Base-by-base conservation (phyloP, 371 early-diverging fungal species). In the Mortierella sp. region DNA sequence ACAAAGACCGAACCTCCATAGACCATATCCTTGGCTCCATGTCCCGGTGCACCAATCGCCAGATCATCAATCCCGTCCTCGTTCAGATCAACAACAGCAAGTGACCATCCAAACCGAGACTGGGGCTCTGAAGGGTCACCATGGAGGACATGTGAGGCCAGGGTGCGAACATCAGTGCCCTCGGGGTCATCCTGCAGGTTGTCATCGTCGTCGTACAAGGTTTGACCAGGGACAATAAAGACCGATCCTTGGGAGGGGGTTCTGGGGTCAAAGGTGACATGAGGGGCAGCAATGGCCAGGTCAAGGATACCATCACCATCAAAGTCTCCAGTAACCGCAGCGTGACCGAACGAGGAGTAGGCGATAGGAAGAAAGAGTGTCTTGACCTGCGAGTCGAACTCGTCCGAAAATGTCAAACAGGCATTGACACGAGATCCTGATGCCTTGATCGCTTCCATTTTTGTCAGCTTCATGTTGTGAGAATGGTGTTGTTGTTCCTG, bases 61-160 rank as follows among this genome's bases (percentile, higher is more conserved):
- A 98, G 89, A 86, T 98, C 97, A 77, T 96, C 97, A 38, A 97
- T 92, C 0, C 98, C 97, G 82, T 98, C 98, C 16, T 89, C 81
- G 81, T 98, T 97, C 38, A 96, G 78, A 85, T 98, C 98, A 2
- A 97, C 88, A 2, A 93, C 93, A 0, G 94, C 91, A 75, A 96
- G 78, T 0, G 95, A 89, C 88, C 94, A 91, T 1, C 97, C 98
- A 84, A 97, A 97, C n/a, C 95, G 89, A 11, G 94, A 90, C 12
- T 90, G 88, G 2, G 81, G 85, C 63, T 81, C 78, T 0, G 74
- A 24, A 7, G 70, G 70, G 16, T 87, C 73, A 1, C 90, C 91
- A 38, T 79, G 65, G 29, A 91, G 65, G 1, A 87, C 70, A 1
- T 68, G 76, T 0, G 79, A 79, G 11, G 91, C 83, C 14, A 88